These are phyloP conservation scores for Monilinia fructigena DNA, from an alignment of 2,329 filamentous ascomycete genomes.

Conservation along the genomic window DNA sequence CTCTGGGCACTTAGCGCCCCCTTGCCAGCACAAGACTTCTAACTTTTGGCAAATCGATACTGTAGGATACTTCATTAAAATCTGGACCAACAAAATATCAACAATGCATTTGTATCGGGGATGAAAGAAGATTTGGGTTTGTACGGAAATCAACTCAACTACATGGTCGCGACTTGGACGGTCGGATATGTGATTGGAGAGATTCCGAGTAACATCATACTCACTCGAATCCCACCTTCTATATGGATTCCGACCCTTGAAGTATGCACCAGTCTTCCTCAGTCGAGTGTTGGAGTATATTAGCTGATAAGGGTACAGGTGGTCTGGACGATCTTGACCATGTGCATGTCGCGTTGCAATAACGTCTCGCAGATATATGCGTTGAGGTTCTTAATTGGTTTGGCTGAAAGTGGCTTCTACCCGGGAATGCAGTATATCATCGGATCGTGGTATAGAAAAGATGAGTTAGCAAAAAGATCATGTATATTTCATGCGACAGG, in stretches of 20 bases:
- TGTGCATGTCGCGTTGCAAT: constrained; percentile 16
- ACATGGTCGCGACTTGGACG: constrained; percentile 26
- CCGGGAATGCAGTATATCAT: constrained; percentile 56
- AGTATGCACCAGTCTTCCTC: background rate
- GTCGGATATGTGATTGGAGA: constrained; percentile 54
- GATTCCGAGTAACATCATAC: constrained; percentile 50
- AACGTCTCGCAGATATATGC: constrained; percentile 42
- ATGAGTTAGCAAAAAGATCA: constrained; percentile 45
- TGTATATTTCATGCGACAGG: constrained; percentile 60
- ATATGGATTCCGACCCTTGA: constrained; percentile 23
- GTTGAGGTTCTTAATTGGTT: constrained; percentile 43
- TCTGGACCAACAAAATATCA: constrained; percentile 47
- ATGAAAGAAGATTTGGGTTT: constrained; percentile 49
- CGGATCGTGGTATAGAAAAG: constrained; percentile 53
- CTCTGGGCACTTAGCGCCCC: background rate
- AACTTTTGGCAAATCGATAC: background rate
- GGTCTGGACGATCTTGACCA: constrained; percentile 20
- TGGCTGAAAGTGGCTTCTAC: constrained; percentile 52
- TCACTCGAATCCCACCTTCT: constrained; percentile 42
- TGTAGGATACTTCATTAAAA: constrained; percentile 52
- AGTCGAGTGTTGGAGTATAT: background rate
- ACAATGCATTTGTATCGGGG: constrained; percentile 48
- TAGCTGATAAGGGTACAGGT: constrained; percentile 5
- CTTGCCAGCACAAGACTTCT: constrained; percentile 1
- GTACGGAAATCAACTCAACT: constrained; percentile 48